A percentile compares a stretch with the other conserved stretches of the same genome.
Evolutionary conservation across 306 rosid species (phyloP).

Genomic region (Prosopis cineraria): DNA sequence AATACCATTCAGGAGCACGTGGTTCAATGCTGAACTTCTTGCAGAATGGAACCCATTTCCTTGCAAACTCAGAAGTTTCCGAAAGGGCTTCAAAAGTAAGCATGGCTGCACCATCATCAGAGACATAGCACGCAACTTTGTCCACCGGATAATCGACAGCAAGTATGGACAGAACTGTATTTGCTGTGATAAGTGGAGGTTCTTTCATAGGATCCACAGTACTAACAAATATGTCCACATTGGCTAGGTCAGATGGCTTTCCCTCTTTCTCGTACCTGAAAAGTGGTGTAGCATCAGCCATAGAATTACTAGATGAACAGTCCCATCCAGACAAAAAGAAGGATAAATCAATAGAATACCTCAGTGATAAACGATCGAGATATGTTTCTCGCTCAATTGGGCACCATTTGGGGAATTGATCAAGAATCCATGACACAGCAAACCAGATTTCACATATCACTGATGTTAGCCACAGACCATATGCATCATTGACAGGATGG

Average conservation of each 20-base stretch:
- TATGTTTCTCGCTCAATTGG: conserved; percentile 86
- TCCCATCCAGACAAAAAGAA: not conserved
- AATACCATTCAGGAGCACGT: conserved; percentile 96
- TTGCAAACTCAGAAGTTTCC: conserved; percentile 91
- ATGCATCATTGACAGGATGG: conserved; percentile 84
- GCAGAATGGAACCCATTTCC: conserved; percentile 97
- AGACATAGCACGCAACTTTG: conserved; percentile 89
- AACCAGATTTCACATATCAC: conserved; percentile 96
- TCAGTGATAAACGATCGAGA: conserved; percentile 83
- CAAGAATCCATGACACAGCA: conserved; percentile 88
- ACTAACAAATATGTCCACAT: conserved; percentile 81
- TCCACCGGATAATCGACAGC: conserved; percentile 92
- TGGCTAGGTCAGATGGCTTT: conserved; percentile 76
- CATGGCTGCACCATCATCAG: conserved; percentile 98
- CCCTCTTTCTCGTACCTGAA: conserved; percentile 93
- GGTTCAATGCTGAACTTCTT: conserved; percentile 83
- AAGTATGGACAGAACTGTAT: conserved; percentile 86
- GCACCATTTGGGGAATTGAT: conserved; percentile 92
- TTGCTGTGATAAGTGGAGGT: conserved; percentile 95
- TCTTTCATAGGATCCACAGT: conserved; percentile 94
- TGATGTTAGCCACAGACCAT: conserved; percentile 83
- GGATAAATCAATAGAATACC: conserved; percentile 43
- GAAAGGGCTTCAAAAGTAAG: conserved; percentile 95
- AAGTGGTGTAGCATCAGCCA: conserved; percentile 16
- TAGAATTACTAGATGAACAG: not conserved